A percentile compares a stretch with the other conserved stretches of the same genome.
Conservation (phyloP, 2,329 filamentous ascomycete genomes). For the Aspergillus sp. region DNA sequence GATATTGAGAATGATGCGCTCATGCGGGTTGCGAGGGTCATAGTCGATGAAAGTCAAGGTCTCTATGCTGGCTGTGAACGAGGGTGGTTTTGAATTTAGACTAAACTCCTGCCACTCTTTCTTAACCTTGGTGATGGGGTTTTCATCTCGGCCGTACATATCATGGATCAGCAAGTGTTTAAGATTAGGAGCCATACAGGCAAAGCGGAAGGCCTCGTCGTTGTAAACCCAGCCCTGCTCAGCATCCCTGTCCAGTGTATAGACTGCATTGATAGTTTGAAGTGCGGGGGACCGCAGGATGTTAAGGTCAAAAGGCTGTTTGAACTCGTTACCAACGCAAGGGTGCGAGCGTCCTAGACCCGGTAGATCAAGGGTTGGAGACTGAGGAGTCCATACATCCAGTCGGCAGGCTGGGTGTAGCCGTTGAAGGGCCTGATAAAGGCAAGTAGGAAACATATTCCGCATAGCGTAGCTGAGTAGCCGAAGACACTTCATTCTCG, state of each 20-base stretch:
- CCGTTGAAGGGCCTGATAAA: background rate
- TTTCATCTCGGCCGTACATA: accelerated
- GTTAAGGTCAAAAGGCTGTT: background rate
- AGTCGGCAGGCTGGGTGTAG: constrained; percentile 8
- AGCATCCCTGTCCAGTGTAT: background rate
- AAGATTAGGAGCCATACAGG: background rate
- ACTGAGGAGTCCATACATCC: constrained; percentile 6
- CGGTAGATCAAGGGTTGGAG: background rate
- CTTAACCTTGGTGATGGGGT: background rate
- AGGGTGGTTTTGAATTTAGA: no score
- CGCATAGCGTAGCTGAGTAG: background rate
- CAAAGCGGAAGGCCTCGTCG: background rate
- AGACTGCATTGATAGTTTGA: background rate
- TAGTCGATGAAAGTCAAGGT: background rate
- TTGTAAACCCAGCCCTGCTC: background rate
- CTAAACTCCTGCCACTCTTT: background rate
- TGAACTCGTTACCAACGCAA: background rate
- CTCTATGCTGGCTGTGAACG: background rate
- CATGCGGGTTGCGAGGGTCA: background rate
- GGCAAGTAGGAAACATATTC: background rate
- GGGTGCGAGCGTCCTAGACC: background rate
- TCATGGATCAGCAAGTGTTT: constrained; percentile 2
- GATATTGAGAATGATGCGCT: background rate
- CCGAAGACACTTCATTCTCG: background rate
- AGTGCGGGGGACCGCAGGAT: background rate